phyloP scores from a whole-genome alignment of 768 basidiomycete species.

The Lentinula aciculospora region DNA sequence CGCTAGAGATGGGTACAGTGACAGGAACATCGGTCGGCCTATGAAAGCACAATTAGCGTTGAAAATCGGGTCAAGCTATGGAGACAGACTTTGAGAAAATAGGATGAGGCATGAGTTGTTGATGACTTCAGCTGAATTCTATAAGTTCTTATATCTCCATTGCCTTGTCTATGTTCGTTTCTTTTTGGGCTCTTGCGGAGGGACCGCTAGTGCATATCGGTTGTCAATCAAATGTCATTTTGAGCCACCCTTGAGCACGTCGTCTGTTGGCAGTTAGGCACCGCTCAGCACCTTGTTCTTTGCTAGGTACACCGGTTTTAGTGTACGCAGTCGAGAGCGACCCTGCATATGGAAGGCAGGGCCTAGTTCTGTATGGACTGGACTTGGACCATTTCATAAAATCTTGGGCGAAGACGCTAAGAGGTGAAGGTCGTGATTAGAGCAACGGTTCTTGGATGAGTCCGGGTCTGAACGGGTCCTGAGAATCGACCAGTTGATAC shows the following conservation, averaged over 20 bases:
- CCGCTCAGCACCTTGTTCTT: neutral
- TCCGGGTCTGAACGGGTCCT: no score
- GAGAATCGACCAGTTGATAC: no score
- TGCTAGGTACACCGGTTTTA: neutral
- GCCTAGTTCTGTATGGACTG: no score
- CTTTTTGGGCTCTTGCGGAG: neutral
- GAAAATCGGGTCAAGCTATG: neutral
- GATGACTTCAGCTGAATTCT: neutral
- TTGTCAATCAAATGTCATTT: neutral
- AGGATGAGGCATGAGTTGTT: neutral
- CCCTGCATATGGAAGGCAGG: neutral
- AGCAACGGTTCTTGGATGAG: no score
- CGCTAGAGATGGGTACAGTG: neutral
- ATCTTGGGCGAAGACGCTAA: no score
- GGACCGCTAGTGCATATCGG: neutral
- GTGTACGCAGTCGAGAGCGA: neutral
- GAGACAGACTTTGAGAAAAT: neutral
- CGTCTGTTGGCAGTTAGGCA: neutral
- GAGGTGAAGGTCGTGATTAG: no score
- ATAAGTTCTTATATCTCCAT: no score
- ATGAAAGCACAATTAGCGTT: neutral
- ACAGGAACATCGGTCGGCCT: neutral
- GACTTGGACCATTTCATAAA: no score
- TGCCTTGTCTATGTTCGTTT: neutral
- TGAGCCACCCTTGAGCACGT: neutral